Conservation (phyloP, 495 filamentous ascomycete genomes). For the Saxophila tyrrhenica region DNA sequence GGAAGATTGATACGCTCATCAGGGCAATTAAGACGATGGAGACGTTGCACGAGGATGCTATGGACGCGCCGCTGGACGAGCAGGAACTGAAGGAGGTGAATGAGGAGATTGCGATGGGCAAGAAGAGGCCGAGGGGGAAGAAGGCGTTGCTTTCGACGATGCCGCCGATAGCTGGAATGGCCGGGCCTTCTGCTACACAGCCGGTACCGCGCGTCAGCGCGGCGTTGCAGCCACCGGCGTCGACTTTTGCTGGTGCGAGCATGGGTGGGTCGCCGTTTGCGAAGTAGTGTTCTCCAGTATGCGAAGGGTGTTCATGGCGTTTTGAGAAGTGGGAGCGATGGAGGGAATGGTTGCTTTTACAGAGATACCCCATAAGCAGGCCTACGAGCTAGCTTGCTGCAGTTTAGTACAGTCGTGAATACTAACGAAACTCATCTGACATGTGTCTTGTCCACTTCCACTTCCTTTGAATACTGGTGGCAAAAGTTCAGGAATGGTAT, state of each 20-base stretch:
- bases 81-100: constrained; percentile 43
- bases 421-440: background rate
- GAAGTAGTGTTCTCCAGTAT: no score
- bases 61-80: constrained; percentile 43
- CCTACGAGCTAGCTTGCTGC: background rate
- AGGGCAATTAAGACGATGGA: constrained; percentile 44
- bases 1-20: constrained; percentile 27
- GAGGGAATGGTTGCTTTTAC: background rate
- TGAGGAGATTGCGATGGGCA: constrained; percentile 36
- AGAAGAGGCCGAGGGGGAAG: constrained; percentile 30
- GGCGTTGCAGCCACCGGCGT: background rate
- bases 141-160: background rate
- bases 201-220: background rate
- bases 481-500: no score
- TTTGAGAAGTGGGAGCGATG: background rate
- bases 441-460: no score
- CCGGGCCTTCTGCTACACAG: background rate
- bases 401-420: no score
- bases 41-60: constrained; percentile 43
- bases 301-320: background rate
- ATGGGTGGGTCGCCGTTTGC: background rate
- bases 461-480: no score
- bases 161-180: background rate
- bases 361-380: background rate
- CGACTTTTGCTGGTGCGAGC: background rate